Conservation (phyloP, 2,329 filamentous ascomycete genomes). For the Grosmannia serpens region DNA sequence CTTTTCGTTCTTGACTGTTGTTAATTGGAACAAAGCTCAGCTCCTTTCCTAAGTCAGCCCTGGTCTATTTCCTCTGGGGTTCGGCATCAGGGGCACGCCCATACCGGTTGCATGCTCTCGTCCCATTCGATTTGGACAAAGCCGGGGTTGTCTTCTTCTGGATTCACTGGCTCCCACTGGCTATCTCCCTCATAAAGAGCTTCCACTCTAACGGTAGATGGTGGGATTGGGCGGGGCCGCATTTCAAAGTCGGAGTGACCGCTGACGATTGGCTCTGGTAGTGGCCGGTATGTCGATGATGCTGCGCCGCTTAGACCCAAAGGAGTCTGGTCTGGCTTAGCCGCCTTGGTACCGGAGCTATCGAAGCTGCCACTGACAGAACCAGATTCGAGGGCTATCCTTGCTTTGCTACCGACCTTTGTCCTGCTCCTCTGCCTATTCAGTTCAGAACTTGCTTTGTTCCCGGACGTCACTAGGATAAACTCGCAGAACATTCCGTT, state of each 20-base stretch:
- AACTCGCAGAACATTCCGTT: conserved; percentile 64
- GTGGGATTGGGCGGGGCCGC: conserved; percentile 22
- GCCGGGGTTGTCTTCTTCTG: conserved; percentile 49
- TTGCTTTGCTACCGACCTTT: background rate
- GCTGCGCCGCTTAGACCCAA: conserved; percentile 10
- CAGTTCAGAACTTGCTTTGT: conserved; percentile 33
- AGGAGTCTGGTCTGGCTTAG: too few relatives aligned
- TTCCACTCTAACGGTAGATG: conserved; percentile 49
- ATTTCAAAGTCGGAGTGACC: conserved; percentile 22
- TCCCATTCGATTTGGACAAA: conserved; percentile 66
- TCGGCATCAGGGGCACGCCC: conserved; percentile 15
- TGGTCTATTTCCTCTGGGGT: background rate
- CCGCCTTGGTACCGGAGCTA: background rate
- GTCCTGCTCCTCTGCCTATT: conserved; percentile 14
- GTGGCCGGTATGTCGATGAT: conserved; percentile 15
- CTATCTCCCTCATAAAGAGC: conserved; percentile 60
- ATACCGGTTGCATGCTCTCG: conserved; percentile 50
- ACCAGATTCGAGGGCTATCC: background rate
- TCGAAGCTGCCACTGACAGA: background rate
- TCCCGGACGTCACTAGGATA: conserved; percentile 71
- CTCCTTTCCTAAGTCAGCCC: conserved; percentile 5
- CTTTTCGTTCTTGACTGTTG: conserved; percentile 21
- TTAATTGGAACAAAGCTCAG: conserved; percentile 26
- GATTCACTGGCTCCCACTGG: conserved; percentile 58
- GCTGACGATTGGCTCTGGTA: conserved; percentile 21